Conservation (phyloP, 805 yeast species). For the Priceomyces castillae region DNA sequence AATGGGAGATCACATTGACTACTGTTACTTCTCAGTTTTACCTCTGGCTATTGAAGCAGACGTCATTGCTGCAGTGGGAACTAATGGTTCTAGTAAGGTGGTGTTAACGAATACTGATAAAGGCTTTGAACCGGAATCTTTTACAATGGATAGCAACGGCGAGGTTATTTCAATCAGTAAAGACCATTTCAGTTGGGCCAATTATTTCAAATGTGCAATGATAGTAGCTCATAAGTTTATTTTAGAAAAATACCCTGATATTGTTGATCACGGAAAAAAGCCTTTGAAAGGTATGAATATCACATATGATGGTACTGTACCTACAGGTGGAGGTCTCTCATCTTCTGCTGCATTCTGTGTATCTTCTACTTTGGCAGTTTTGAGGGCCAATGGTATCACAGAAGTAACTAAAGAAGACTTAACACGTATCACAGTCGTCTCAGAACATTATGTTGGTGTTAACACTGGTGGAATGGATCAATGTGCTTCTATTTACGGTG, state of each 20-base stretch:
- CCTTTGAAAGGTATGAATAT: slow-evolving; percentile 49
- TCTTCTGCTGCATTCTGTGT: slow-evolving; percentile 74
- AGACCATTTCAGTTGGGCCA: slow-evolving; percentile 56
- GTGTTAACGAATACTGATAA: slow-evolving; percentile 31
- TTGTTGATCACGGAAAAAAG: slow-evolving; percentile 14
- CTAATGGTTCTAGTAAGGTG: slow-evolving; percentile 24
- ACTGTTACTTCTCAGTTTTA: slow-evolving; percentile 61
- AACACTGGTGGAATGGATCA: slow-evolving; percentile 83
- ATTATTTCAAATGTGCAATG: slow-evolving; percentile 64
- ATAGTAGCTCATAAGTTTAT: slow-evolving; percentile 56
- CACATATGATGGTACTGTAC: slow-evolving; percentile 61
- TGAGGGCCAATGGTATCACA: slow-evolving; percentile 49
- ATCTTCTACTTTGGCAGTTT: slow-evolving; percentile 55
- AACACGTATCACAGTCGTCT: slow-evolving; percentile 58
- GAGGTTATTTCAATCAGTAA: slow-evolving; percentile 46
- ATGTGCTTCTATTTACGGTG: slow-evolving; percentile 67
- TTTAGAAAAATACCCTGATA: slow-evolving; percentile 28
- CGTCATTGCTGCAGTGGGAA: slow-evolving; percentile 51
- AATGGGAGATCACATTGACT: slow-evolving; percentile 75
- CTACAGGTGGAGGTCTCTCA: slow-evolving; percentile 69
- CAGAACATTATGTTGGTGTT: slow-evolving; percentile 71
- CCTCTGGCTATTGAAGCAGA: slow-evolving; percentile 73
- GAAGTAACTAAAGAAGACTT: slow-evolving; percentile 49
- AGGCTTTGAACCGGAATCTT: slow-evolving; percentile 31
- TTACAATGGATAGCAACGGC: slow-evolving; percentile 42